These are phyloP conservation scores for Pleurostoma richardsiae DNA, from an alignment of 2,329 filamentous ascomycete species.

Conservation along the genomic window DNA sequence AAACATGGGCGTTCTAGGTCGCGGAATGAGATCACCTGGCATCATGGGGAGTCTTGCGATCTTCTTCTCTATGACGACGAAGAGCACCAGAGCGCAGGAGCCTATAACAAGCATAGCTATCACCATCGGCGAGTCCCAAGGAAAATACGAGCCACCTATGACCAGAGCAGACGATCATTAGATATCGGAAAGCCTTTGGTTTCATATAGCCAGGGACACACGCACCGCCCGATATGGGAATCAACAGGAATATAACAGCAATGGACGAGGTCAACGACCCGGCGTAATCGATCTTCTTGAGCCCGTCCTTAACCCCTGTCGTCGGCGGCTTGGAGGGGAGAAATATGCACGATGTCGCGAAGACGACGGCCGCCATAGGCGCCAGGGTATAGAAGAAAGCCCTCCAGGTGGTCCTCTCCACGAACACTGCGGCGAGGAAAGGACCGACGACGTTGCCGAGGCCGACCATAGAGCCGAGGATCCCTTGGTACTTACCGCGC, in stretches of 20 bases:
- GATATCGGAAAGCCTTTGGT: too few relatives aligned
- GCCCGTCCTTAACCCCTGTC: constrained; percentile 37
- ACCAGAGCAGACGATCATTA: too few relatives aligned
- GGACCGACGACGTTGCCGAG: constrained; percentile 36
- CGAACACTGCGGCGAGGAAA: constrained; percentile 35
- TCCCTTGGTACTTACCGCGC: constrained; percentile 49
- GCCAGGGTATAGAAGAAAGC: constrained; percentile 42
- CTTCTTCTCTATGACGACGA: constrained; percentile 51
- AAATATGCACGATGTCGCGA: constrained; percentile 42
- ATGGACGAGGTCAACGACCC: constrained; percentile 50
- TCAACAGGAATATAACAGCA: constrained; percentile 54
- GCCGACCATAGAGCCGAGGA: constrained; percentile 32
- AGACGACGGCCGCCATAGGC: constrained; percentile 39
- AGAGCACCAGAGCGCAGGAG: constrained; percentile 28
- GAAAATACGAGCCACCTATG: constrained; percentile 42
- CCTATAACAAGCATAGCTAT: constrained; percentile 47
- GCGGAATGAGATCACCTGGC: constrained; percentile 28
- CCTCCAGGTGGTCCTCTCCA: constrained; percentile 31
- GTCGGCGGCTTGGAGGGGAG: constrained; percentile 47
- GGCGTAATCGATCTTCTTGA: constrained; percentile 53
- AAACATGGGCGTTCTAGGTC: too few relatives aligned
- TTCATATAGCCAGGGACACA: not conserved
- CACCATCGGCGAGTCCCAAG: constrained; percentile 51
- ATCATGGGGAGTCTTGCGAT: constrained; percentile 53
- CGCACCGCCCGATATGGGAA: constrained; percentile 51